These are phyloP conservation scores for Albugo laibachii DNA, from an alignment of 352 stramenopile species.

Conservation along the genomic window DNA sequence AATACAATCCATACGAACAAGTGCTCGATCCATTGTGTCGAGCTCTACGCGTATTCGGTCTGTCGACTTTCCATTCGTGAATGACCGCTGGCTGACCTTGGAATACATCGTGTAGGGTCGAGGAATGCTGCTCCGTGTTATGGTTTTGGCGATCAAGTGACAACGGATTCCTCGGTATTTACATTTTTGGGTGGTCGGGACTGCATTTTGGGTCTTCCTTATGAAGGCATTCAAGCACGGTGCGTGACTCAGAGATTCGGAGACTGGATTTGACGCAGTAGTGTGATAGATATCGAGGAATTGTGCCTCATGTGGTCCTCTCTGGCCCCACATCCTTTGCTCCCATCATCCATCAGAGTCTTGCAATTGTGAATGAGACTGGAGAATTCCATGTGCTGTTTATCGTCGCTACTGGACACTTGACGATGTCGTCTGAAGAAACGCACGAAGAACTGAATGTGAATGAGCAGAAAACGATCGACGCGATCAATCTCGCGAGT, in stretches of 20 bases:
- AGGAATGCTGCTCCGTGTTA: conserved; percentile 28
- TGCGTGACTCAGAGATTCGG: conserved; percentile 38
- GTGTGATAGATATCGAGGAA: conserved; percentile 34
- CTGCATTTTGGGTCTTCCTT: conserved; percentile 6
- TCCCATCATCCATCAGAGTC: conserved; percentile 43
- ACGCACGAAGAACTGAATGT: conserved; percentile 7
- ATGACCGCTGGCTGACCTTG: too few relatives aligned
- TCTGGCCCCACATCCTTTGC: conserved; percentile 65
- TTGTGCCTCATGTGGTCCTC: conserved; percentile 39
- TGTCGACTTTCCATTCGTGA: too few relatives aligned
- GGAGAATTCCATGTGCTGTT: conserved; percentile 51
- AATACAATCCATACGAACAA: conserved; percentile 60
- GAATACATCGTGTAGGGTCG: too few relatives aligned
- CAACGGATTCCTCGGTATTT: conserved; percentile 54
- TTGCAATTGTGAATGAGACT: conserved; percentile 32
- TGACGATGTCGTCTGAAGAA: conserved; percentile 16
- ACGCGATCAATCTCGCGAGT: conserved; percentile 43
- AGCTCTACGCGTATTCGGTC: conserved; percentile 54
- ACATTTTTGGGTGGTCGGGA: conserved; percentile 14
- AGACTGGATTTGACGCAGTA: conserved; percentile 34
- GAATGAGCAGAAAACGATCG: conserved; percentile 55
- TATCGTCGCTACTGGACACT: conserved; percentile 51
- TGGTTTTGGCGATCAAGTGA: conserved; percentile 54
- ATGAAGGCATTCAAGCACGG: too few relatives aligned
- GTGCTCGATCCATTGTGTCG: conserved; percentile 64